Base-by-base conservation (phyloP, 768 basidiomycete genomes). In the Rhodosporidiobolus sp. region DNA sequence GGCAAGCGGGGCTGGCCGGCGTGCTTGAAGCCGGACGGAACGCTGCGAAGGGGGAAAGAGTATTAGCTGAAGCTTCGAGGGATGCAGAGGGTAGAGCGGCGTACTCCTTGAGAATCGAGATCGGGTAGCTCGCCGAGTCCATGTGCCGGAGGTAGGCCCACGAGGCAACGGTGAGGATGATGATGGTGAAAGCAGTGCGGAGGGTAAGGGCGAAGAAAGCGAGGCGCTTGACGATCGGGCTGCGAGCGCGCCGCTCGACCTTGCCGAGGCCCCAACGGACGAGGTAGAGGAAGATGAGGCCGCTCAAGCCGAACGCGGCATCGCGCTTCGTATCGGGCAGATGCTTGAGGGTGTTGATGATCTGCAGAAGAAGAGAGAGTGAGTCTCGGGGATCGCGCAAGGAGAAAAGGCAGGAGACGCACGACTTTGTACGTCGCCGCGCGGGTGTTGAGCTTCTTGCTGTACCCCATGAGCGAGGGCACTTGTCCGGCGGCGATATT, bases 341-440 rank as follows among this genome's bases (percentile, higher is more conserved):
- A 64, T 90, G 87, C 81, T 93, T 95, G 73, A 99, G 83, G 3
- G 90, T 88, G 81, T 97, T 89, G 83, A 97, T 96, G 80, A 96
- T 89, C n/a, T n/a, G n/a, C n/a, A n/a, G n/a, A n/a, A n/a, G n/a
- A n/a, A n/a, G n/a, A n/a, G n/a, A n/a, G n/a, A n/a, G n/a, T n/a
- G n/a, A n/a, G n/a, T n/a, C n/a, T n/a, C n/a, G n/a, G n/a, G n/a
- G n/a, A n/a, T n/a, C n/a, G n/a, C n/a, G n/a, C n/a, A n/a, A n/a
- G n/a, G n/a, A n/a, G n/a, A n/a, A n/a, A n/a, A n/a, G n/a, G n/a
- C n/a, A n/a, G n/a, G n/a, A n/a, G n/a, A n/a, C n/a, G n/a, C n/a
- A n/a, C n/a, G 76, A 97, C 94, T 55, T 84, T 76, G 82, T 89
- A 97, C 0, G 92, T 89, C 4, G 90, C 84, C 16, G 86, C 93